A percentile compares a stretch with the other conserved stretches of the same genome.
phyloP scores from a whole-genome alignment of 768 basidiomycete genomes.

The Russula griseocarnosa region DNA sequence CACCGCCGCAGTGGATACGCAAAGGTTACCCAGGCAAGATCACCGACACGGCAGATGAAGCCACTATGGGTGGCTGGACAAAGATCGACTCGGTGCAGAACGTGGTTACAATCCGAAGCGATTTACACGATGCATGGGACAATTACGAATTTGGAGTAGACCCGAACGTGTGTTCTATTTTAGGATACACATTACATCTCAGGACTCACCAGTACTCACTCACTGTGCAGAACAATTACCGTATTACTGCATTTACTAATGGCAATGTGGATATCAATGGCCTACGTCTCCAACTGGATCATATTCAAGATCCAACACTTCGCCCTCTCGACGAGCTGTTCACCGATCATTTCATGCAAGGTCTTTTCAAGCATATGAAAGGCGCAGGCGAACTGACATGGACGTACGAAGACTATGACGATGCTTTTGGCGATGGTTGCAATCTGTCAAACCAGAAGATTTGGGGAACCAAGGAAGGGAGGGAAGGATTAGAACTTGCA shows the following conservation, averaged over 20 bases:
- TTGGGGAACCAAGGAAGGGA: slow-evolving; percentile 12
- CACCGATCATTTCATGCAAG: slow-evolving; percentile 13
- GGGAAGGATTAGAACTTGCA: not conserved
- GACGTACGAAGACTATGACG: not conserved
- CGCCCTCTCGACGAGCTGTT: slow-evolving; percentile 16
- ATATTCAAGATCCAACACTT: slow-evolving; percentile 9
- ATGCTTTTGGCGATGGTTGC: not conserved
- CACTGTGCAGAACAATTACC: slow-evolving; percentile 4
- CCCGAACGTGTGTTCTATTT: slow-evolving; percentile 1
- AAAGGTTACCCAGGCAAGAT: slow-evolving; percentile 6
- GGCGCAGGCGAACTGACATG: not conserved
- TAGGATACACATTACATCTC: not conserved
- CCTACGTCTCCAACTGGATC: not conserved
- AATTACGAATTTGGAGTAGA: slow-evolving; percentile 14
- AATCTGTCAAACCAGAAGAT: not conserved
- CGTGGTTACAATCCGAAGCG: slow-evolving; percentile 1
- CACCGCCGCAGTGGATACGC: slow-evolving; percentile 4
- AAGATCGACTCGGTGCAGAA: slow-evolving; percentile 11
- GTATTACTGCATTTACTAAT: slow-evolving; percentile 9
- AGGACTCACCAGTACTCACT: not conserved
- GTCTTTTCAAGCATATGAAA: slow-evolving; percentile 4
- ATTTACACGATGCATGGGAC: slow-evolving; percentile 8
- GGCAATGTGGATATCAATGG: slow-evolving; percentile 6
- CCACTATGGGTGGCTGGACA: not conserved
- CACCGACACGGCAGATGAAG: not conserved